Base-by-base conservation (phyloP, 257 asterid species). In the Ilex asprella region DNA sequence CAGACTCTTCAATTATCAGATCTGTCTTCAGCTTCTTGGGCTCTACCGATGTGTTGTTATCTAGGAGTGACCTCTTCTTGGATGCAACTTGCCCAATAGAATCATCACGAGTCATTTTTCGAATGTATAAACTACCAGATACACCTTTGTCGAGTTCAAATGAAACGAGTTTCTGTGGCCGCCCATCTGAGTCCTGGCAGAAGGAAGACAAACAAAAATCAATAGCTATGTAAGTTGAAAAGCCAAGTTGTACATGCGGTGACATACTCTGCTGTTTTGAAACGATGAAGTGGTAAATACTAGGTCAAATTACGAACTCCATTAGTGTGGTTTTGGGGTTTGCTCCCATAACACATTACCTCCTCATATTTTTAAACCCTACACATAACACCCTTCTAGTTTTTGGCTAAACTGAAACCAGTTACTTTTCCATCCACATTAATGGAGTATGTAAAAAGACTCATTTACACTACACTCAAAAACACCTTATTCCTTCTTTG, bases 141-240 rank as follows among this genome's bases (percentile, higher is more conserved):
- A 49, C 62, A 51, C 90, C 83, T 0, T 83, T 71, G 44, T 60
- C 79, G 11, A 81, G 88, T 63, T 72, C 59, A 73, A 85, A 80
- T 57, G 69, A 59, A 3, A 87, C 71, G 54, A 66, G 41, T 67
- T 84, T 89, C 66, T 89, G 97, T 6, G 78, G 72, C 12, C 87
- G 74, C 11, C 96, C 96, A 64, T 29, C 14, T 6, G 86, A 62
- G 72, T 90, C 96, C 97, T 90, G 59, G 71, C 12, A 71, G 30
- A 68, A 67, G 50, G 55, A 31, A 60, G 64, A 76, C 39, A 46
- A 27, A 10, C 15, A 35, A 13, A 32, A 7, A 12, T 49, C 41
- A 35, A 35, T 35, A 3, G 2, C 14, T 49, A 49, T 49, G 6
- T 11, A 15, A 49, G 5, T 49, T 4, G 14, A 49, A 53, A n/a